Conservation (phyloP, 1,139 yeast genomes). For the Pichia sp. region DNA sequence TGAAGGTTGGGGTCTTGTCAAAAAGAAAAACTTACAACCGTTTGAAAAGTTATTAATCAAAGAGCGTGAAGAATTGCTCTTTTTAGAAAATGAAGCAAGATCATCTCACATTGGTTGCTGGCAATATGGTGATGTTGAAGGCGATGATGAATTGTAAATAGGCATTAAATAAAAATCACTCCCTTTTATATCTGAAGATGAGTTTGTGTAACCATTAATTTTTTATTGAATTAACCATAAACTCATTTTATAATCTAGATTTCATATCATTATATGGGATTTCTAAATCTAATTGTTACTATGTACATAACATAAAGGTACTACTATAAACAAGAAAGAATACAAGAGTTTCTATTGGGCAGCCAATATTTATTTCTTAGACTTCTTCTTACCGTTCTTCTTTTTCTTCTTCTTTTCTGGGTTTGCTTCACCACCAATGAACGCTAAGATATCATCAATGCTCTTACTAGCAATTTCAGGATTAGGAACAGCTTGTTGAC, state of each 20-base stretch:
- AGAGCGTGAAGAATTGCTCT: conserved; percentile 33
- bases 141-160: conserved; percentile 36
- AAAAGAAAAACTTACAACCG: conserved; percentile 28
- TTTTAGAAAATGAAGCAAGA: conserved; percentile 42
- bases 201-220: too few species aligned
- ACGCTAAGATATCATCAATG: conserved; percentile 59
- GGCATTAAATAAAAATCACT: too few species aligned
- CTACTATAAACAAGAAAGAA: conserved; percentile 7
- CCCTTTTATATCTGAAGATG: background rate
- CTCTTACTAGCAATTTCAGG: conserved; percentile 54
- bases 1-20: conserved; percentile 62
- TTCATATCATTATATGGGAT: too few species aligned
- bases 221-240: too few species aligned
- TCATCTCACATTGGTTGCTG: conserved; percentile 58
- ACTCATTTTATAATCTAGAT: too few species aligned
- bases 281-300: background rate
- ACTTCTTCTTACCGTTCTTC: conserved; percentile 23
- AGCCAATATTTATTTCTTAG: conserved; percentile 11
- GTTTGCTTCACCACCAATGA: conserved; percentile 37
- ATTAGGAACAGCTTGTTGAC: conserved; percentile 30
- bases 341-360: conserved; percentile 1
- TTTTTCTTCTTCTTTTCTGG: conserved; percentile 23
- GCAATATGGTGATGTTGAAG: conserved; percentile 74
- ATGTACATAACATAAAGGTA: background rate
- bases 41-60: conserved; percentile 31